Evolutionary conservation across 1,139 yeast species (phyloP).

Genomic region (Entelexis paramagnoliae): DNA sequence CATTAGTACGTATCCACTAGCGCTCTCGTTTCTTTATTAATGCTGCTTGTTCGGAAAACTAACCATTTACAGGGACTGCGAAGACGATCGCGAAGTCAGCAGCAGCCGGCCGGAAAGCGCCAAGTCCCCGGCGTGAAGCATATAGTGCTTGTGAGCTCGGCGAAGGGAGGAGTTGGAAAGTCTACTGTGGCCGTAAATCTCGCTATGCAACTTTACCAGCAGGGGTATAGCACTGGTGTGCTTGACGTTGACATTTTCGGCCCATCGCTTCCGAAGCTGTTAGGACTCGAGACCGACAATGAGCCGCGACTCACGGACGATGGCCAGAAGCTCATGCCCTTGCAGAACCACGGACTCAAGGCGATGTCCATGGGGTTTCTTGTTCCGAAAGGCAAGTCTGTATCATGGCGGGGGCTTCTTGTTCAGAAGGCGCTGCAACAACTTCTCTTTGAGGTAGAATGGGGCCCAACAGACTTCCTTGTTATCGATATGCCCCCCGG

Average conservation of each 20-base stretch:
- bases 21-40: neutral
- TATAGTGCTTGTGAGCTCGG: slow-evolving; percentile 63
- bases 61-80: slow-evolving; percentile 37
- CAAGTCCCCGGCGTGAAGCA: slow-evolving; percentile 48
- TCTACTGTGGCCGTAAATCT: slow-evolving; percentile 49
- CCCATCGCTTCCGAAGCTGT: slow-evolving; percentile 64
- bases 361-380: slow-evolving; percentile 89
- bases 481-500: slow-evolving; percentile 88
- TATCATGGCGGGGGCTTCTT: slow-evolving; percentile 82
- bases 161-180: slow-evolving; percentile 70
- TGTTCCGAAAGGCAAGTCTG: slow-evolving; percentile 53
- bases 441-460: slow-evolving; percentile 65
- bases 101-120: slow-evolving; percentile 17
- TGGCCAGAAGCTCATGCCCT: slow-evolving; percentile 51
- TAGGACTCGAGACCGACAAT: slow-evolving; percentile 37
- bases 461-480: slow-evolving; percentile 54
- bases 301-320: slow-evolving; percentile 36
- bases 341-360: slow-evolving; percentile 66
- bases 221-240: slow-evolving; percentile 55
- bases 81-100: slow-evolving; percentile 27
- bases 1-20: slow-evolving; percentile 37
- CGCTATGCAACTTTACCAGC: slow-evolving; percentile 45
- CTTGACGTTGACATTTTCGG: slow-evolving; percentile 80
- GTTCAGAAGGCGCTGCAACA: slow-evolving; percentile 84
- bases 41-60: slow-evolving; percentile 7